These are phyloP conservation scores for Chimonanthus salicifolius DNA, from an alignment of 164 flowering plant species.

Conservation along the genomic window DNA sequence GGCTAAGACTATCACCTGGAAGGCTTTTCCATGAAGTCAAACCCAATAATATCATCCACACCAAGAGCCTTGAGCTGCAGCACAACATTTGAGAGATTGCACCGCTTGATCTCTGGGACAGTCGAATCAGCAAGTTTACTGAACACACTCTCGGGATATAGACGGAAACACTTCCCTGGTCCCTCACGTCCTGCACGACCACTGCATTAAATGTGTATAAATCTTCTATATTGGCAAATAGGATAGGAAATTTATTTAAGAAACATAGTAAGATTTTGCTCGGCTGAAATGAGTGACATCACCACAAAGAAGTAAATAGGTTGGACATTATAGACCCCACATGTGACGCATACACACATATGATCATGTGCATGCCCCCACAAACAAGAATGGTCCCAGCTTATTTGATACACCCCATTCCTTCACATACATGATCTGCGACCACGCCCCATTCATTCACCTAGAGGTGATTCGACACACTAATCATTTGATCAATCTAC, in stretches of 20 bases:
- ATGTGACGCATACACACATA: no score
- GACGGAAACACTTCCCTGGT: constrained; percentile 92
- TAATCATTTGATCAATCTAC: no score
- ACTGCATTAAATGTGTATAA: constrained; percentile 34
- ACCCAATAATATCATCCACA: constrained; percentile 74
- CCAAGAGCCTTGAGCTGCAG: constrained; percentile 95
- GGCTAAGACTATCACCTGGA: constrained; percentile 44
- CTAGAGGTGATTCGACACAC: no score
- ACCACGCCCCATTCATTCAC: no score
- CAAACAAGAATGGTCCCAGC: no score
- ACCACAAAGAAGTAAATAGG: no score
- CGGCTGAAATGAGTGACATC: not conserved
- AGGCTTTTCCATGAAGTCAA: constrained; percentile 92
- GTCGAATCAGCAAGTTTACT: constrained; percentile 68
- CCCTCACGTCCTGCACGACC: constrained; percentile 99
- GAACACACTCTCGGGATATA: constrained; percentile 79
- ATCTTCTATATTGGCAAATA: not conserved
- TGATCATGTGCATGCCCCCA: no score
- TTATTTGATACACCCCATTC: no score
- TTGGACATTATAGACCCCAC: no score
- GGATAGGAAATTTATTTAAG: not conserved
- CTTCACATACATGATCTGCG: no score
- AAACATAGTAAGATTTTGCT: not conserved
- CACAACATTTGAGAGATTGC: constrained; percentile 83
- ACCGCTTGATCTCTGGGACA: constrained; percentile 86